Evolutionary conservation across 2,329 filamentous ascomycete genomes (phyloP).

Genomic region (Botrytis byssoidea): DNA sequence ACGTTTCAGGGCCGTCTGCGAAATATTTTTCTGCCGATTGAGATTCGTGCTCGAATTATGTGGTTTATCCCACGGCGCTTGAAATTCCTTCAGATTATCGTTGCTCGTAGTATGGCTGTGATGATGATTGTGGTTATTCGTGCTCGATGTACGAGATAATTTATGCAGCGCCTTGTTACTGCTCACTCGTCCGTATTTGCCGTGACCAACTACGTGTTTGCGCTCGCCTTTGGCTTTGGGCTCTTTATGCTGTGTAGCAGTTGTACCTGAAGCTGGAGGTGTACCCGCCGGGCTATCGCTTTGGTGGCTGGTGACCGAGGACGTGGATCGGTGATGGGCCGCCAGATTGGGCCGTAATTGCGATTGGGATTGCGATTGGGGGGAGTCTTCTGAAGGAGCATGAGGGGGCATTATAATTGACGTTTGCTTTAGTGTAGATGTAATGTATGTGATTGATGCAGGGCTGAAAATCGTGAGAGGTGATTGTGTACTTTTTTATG

Average conservation of each 20-base stretch:
- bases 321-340: slow-evolving; percentile 31
- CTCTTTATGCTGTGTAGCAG: slow-evolving; percentile 34
- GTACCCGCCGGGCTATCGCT: slow-evolving; percentile 22
- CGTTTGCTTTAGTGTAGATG: slow-evolving; percentile 10
- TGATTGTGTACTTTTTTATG: slow-evolving; percentile 29
- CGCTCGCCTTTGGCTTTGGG: slow-evolving; percentile 27
- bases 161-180: slow-evolving; percentile 37
- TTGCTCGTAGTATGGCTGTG: slow-evolving; percentile 31
- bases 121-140: slow-evolving; percentile 28
- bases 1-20: slow-evolving; percentile 56
- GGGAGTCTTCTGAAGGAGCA: slow-evolving; percentile 15
- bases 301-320: slow-evolving; percentile 28
- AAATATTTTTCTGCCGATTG: slow-evolving; percentile 48
- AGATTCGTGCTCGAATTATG: slow-evolving; percentile 39
- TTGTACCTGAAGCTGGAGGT: slow-evolving; percentile 27
- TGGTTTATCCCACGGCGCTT: slow-evolving; percentile 33
- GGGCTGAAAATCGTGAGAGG: slow-evolving; percentile 13
- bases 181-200: slow-evolving; percentile 29
- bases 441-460: slow-evolving; percentile 19
- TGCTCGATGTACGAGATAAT: slow-evolving; percentile 22
- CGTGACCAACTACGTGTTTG: slow-evolving; percentile 35
- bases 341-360: slow-evolving; percentile 28
- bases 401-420: slow-evolving; percentile 18
- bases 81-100: slow-evolving; percentile 35
- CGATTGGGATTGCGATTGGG: slow-evolving; percentile 19